phyloP scores from a whole-genome alignment of 2,329 filamentous ascomycete species.

The Paraconiothyrium sp. region DNA sequence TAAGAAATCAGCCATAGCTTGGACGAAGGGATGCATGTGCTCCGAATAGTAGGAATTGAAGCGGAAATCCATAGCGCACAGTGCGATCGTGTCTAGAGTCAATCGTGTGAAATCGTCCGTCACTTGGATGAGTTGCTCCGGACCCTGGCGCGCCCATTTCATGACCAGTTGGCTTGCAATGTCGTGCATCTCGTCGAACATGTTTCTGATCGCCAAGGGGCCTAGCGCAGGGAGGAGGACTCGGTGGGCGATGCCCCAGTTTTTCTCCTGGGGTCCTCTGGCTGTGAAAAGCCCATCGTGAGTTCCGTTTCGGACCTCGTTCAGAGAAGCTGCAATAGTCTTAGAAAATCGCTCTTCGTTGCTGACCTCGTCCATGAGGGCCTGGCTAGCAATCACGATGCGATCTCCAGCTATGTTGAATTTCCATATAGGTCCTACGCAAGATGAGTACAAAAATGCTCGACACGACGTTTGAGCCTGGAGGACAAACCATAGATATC shows the following conservation, averaged over 20 bases:
- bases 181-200: constrained; percentile 57
- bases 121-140: constrained; percentile 44
- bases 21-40: constrained; percentile 49
- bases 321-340: constrained; percentile 37
- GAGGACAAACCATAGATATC: constrained; percentile 68
- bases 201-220: constrained; percentile 71
- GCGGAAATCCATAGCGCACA: constrained; percentile 54
- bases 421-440: constrained; percentile 44
- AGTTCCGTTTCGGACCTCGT: constrained; percentile 47
- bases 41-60: constrained; percentile 54
- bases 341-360: constrained; percentile 51
- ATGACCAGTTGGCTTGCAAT: constrained; percentile 71
- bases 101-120: constrained; percentile 51
- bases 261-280: constrained; percentile 48
- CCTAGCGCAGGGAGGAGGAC: constrained; percentile 75
- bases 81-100: constrained; percentile 50
- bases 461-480: not conserved
- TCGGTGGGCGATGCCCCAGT: constrained; percentile 68
- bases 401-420: constrained; percentile 42
- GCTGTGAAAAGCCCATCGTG: constrained; percentile 56
- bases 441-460: not conserved
- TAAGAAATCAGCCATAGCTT: constrained; percentile 51
- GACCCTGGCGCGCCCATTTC: constrained; percentile 70
- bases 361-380: constrained; percentile 51
- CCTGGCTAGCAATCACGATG: constrained; percentile 43